A percentile compares a stretch with the other conserved stretches of the same genome.
Evolutionary conservation across 208 protist species (phyloP).

Genomic region (Acanthamoeba healyi): DNA sequence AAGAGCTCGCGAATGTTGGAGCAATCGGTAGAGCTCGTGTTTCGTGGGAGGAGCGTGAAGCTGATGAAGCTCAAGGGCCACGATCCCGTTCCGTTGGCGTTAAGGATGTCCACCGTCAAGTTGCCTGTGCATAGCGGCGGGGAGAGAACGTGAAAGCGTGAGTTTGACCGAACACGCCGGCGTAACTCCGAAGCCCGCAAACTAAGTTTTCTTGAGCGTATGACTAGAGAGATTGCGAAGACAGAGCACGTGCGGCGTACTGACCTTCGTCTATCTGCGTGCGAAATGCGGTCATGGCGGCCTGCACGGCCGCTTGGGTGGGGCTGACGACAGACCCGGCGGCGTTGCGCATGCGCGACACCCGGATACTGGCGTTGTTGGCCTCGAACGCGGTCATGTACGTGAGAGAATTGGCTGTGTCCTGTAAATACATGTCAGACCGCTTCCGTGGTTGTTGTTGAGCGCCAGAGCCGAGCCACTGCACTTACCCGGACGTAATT

Average conservation of each 20-base stretch:
- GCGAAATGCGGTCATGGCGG: conserved; percentile 29
- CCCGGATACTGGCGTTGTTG: background rate
- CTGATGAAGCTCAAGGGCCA: conserved; percentile 27
- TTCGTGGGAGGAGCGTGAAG: background rate
- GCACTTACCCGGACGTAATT: background rate
- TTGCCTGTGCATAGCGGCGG: too few relatives aligned
- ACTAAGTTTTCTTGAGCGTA: too few relatives aligned
- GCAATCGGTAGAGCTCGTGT: conserved; percentile 7
- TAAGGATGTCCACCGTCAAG: background rate
- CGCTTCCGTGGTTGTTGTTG: background rate
- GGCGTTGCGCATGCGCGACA: conserved; percentile 1
- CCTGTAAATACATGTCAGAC: background rate
- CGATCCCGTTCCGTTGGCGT: background rate
- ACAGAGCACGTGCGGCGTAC: background rate
- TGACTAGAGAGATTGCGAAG: too few relatives aligned
- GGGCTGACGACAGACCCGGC: background rate
- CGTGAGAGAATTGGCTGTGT: background rate
- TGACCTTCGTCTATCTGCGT: background rate
- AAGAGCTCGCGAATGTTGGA: conserved; percentile 25
- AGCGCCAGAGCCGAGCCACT: background rate
- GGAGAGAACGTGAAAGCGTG: too few relatives aligned
- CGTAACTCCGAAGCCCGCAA: too few relatives aligned
- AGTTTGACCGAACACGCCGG: too few relatives aligned
- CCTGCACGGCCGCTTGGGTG: background rate
- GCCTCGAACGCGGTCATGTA: conserved; percentile 55